Evolutionary conservation across 2,329 filamentous ascomycete species (phyloP), one percentile per base, ranked within the genome.

Genomic region (Lecanoromycetidae sp.): DNA sequence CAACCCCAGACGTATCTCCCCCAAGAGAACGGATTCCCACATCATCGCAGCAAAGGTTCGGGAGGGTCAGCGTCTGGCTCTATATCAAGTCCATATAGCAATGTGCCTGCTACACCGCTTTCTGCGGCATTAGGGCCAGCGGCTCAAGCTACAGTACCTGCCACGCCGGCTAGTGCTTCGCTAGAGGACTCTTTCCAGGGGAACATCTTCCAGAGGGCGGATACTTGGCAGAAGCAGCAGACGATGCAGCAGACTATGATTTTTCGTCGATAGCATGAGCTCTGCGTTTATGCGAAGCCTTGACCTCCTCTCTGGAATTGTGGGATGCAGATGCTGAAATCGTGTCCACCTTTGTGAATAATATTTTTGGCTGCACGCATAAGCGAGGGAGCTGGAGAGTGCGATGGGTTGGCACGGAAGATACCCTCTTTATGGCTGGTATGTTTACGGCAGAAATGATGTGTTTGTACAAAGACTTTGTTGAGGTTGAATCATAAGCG

Each of bases 81-180:
- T 29, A 57, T 52, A 52, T 63, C 54, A 19, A 65, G 60, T 41
- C 72, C 69, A 10, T 74, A 74, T 38, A 70, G 72, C 19, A 71
- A 75, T 9, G 66, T 87, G 30, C 87, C 88, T 7, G 87, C 91
- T 58, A 95, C 88, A 1, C 88, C 90, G 6, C 75, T 94, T 52
- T 91, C 85, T 57, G 88, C 87, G 13, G 88, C 88, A 1, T 71
- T 95, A 4, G 90, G 88, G 0, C 45, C 45, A 3, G 38, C 45
- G 4, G 37, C 45, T 30, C 37, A 41, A 42, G 38, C 37, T 13
- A 47, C 45, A 3, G 37, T 47, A 9, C 51, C 51, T 8, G 54
- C 43, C 46, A 69, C 67, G 0, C 67, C 67, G 5, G 66, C 66
- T n/a, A 69, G 63, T 55, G 65, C 66, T 10, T 69, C 69, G 52